Evolutionary conservation across 371 early-diverging fungal genomes (phyloP).

Genomic region (Mortierella sp.): DNA sequence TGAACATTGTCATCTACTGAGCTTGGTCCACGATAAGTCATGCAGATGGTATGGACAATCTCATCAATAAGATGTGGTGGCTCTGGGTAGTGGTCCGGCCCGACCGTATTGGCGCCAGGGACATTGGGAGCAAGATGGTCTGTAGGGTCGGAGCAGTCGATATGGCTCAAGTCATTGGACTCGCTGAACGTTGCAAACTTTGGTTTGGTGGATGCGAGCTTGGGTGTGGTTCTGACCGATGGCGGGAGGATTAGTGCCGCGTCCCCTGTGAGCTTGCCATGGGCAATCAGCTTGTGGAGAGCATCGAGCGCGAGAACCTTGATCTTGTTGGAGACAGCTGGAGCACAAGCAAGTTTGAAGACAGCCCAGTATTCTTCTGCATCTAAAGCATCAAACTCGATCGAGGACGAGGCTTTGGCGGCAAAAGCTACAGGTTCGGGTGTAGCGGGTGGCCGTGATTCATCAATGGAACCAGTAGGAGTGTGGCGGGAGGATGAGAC

Average conservation of each 20-base stretch:
- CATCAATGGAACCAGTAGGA: conserved; percentile 30
- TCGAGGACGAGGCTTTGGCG: conserved; percentile 40
- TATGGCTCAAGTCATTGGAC: conserved; percentile 48
- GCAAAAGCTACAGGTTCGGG: conserved; percentile 20
- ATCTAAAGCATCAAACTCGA: conserved; percentile 44
- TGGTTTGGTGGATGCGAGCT: conserved; percentile 23
- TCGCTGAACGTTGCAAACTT: conserved; percentile 51
- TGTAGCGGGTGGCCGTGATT: conserved; percentile 20
- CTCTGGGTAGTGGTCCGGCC: conserved; percentile 44
- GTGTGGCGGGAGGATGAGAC: conserved; percentile 10
- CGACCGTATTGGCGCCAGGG: conserved; percentile 43
- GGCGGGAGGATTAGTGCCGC: conserved; percentile 37
- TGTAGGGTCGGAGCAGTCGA: conserved; percentile 53
- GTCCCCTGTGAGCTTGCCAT: conserved; percentile 46
- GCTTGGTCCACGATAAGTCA: conserved; percentile 61
- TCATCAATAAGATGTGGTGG: conserved; percentile 56
- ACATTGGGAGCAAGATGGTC: conserved; percentile 46
- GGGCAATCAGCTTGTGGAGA: conserved; percentile 50
- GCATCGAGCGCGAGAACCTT: conserved; percentile 49
- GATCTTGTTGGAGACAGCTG: conserved; percentile 48
- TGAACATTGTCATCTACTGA: conserved; percentile 73
- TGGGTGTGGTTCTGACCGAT: conserved; percentile 23
- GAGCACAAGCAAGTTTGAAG: conserved; percentile 51
- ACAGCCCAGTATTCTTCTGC: conserved; percentile 53
- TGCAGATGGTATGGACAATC: conserved; percentile 57